phyloP scores from a whole-genome alignment of 495 filamentous ascomycete species.

The Neurospora cerealis region DNA sequence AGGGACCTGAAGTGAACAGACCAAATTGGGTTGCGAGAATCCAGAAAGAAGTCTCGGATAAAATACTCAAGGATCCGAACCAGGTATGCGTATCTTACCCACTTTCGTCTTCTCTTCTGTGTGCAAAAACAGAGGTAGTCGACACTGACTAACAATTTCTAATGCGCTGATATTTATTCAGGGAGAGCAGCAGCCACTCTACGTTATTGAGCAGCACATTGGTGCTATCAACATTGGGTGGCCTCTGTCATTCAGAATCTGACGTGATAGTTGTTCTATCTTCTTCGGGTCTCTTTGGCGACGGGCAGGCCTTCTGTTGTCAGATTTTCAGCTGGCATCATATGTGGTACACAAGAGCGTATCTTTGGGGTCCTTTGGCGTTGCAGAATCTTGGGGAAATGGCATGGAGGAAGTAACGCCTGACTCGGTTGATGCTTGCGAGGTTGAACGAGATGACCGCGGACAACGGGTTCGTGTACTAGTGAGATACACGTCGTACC shows the following conservation, averaged over 20 bases:
- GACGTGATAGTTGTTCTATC: not conserved
- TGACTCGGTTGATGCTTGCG: not conserved
- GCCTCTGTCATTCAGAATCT: not conserved
- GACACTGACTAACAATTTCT: not conserved
- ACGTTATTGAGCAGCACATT: not conserved
- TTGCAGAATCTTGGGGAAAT: not conserved
- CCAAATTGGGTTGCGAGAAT: not conserved
- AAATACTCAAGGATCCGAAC: not conserved
- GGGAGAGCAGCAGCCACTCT: accelerated
- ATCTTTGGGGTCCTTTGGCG: not conserved
- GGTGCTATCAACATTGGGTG: not conserved
- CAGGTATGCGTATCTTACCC: not conserved
- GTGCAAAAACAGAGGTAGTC: too few relatives aligned
- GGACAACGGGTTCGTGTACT: not conserved
- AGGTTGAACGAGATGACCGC: not conserved
- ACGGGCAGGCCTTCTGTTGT: not conserved
- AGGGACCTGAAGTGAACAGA: not conserved
- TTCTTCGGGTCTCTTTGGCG: not conserved
- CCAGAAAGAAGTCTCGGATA: not conserved
- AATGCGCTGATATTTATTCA: not conserved
- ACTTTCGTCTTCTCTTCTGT: too few relatives aligned
- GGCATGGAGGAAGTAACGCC: not conserved
- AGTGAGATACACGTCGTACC: not conserved
- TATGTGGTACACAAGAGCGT: not conserved
- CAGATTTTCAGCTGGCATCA: not conserved